Conservation (phyloP, 495 filamentous ascomycete species). For the Podospora pseudocomata region DNA sequence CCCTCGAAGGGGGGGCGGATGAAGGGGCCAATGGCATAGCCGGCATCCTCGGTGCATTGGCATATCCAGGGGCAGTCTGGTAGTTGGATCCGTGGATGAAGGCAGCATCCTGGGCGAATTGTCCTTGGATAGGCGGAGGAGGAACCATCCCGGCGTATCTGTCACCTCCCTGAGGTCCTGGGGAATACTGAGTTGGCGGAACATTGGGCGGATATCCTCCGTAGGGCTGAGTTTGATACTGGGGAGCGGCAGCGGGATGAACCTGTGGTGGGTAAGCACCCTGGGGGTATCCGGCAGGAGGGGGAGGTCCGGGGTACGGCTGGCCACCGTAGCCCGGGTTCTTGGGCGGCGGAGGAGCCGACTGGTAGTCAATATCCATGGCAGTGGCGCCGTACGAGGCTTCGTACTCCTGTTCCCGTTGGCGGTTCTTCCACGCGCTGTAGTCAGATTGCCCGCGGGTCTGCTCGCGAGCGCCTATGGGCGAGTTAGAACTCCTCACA, state of each 20-base stretch:
- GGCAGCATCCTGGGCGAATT: slow-evolving; percentile 22
- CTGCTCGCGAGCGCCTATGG: slow-evolving; percentile 42
- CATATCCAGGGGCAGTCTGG: slow-evolving; percentile 20
- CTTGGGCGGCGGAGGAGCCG: slow-evolving; percentile 12
- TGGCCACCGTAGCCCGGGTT: slow-evolving; percentile 15
- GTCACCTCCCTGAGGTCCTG: slow-evolving; percentile 28
- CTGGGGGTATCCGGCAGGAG: slow-evolving; percentile 19
- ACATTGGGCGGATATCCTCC: slow-evolving; percentile 23
- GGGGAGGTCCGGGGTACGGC: slow-evolving; percentile 22
- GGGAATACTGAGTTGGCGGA: slow-evolving; percentile 28
- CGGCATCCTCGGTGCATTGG: slow-evolving; percentile 25
- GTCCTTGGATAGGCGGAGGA: slow-evolving; percentile 25
- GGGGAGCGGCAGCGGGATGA: slow-evolving; percentile 14
- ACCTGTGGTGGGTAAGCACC: slow-evolving; percentile 25
- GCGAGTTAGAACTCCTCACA: slow-evolving; percentile 57
- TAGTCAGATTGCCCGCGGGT: slow-evolving; percentile 31
- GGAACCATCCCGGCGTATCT: slow-evolving; percentile 26
- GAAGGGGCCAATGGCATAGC: slow-evolving; percentile 24
- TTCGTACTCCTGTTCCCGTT: slow-evolving; percentile 23
- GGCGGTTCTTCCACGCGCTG: slow-evolving; percentile 32
- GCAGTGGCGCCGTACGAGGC: slow-evolving; percentile 19
- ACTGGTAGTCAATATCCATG: slow-evolving; percentile 34
- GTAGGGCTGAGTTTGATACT: slow-evolving; percentile 22
- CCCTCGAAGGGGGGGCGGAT: slow-evolving; percentile 21
- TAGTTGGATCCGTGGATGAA: slow-evolving; percentile 30